Evolutionary conservation across 2,329 filamentous ascomycete genomes (phyloP), one percentile per base, ranked within the genome.

Genomic region (Ilyonectria destructans): DNA sequence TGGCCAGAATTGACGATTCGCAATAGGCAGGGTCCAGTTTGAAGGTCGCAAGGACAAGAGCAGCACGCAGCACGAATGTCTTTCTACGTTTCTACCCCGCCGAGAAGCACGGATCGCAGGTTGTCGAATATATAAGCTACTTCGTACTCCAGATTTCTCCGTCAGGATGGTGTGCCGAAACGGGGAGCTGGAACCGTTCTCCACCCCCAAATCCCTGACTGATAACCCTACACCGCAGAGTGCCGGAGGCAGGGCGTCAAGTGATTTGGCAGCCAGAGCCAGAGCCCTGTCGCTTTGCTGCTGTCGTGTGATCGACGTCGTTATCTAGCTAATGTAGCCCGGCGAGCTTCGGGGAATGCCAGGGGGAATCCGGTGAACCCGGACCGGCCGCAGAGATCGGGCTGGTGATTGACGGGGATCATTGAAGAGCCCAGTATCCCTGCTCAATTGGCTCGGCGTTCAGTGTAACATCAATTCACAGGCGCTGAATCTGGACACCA

Each of bases 71-170:
- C 7, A 23, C n/a, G 7, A 8, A 15, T 35, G n/a, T 19, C 6
- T 9, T 9, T 12, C 17, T 62, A 48, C 51, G 26, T 21, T 49
- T 13, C 31, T 56, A 56, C 59, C 59, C 51, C 59, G 59, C 49
- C 51, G 40, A 62, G 51, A 56, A 62, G 51, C 59, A 62, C 51
- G 51, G 59, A 56, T 62, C 29, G 37, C 51, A 21, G 33, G 51
- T 37, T 49, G 46, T 56, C 10, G 51, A 54, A 21, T 54, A 54
- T 54, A 54, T 51, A 49, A 10, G 15, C 10, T 9, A n/a, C n/a
- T 9, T 45, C 9, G 43, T n/a, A 52, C 40, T 43, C 15, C 40
- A n/a, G 15, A 43, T 17, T 15, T 9, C n/a, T 8, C 3, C 21
- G 12, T 35, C 8, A 33, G 49, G 49, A 33, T 19, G 49, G 29